phyloP scores from a whole-genome alignment of 2,329 filamentous ascomycete species.

The Cordyceps pruinosa region DNA sequence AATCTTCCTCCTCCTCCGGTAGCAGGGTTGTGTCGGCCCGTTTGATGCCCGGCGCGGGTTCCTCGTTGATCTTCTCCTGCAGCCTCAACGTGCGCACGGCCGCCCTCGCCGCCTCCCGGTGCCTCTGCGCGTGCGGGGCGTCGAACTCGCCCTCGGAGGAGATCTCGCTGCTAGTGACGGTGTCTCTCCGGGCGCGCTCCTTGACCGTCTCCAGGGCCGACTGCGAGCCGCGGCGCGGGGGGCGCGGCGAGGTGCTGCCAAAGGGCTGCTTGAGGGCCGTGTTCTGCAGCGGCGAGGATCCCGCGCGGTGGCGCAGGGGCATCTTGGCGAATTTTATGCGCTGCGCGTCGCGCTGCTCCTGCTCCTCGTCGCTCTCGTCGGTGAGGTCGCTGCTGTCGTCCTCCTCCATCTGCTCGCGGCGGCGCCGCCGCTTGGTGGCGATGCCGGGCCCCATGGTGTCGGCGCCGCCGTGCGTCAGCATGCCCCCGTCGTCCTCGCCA shows the following conservation, averaged over 20 bases:
- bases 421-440: slow-evolving; percentile 58
- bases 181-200: slow-evolving; percentile 63
- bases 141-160: slow-evolving; percentile 78
- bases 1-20: slow-evolving; percentile 52
- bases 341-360: slow-evolving; percentile 68
- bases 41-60: slow-evolving; percentile 32
- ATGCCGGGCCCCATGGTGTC: slow-evolving; percentile 64
- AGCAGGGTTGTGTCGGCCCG: slow-evolving; percentile 44
- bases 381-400: slow-evolving; percentile 80
- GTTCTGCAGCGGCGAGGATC: slow-evolving; percentile 76
- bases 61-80: slow-evolving; percentile 33
- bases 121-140: slow-evolving; percentile 55
- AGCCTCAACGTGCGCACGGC: slow-evolving; percentile 37
- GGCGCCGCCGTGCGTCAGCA: slow-evolving; percentile 60
- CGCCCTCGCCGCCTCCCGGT: slow-evolving; percentile 53
- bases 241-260: slow-evolving; percentile 39
- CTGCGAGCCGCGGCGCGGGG: slow-evolving; percentile 59
- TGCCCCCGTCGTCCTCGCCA: slow-evolving; percentile 64
- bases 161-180: slow-evolving; percentile 74
- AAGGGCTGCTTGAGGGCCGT: slow-evolving; percentile 53
- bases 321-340: slow-evolving; percentile 96
- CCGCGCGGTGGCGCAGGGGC: slow-evolving; percentile 78
- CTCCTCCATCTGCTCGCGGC: slow-evolving; percentile 71
- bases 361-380: slow-evolving; percentile 76
- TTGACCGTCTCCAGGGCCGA: slow-evolving; percentile 64